Base-by-base conservation (phyloP, 1,284 basidiomycete genomes). In the Microbotryum violaceum region DNA sequence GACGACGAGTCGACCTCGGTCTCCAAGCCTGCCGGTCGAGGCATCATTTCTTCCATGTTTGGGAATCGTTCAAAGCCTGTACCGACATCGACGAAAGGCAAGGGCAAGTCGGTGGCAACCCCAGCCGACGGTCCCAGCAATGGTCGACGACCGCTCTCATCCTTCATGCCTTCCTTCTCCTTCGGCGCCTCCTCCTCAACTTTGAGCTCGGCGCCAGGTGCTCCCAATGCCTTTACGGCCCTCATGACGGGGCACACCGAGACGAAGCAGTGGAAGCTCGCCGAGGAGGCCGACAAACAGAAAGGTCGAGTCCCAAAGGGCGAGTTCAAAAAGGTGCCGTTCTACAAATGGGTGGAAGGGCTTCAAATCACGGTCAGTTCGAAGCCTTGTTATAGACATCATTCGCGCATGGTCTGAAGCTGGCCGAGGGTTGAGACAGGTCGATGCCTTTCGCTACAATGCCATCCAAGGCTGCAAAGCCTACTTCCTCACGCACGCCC, bases 291-390 rank as follows among this genome's bases (percentile, higher is more conserved):
- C 73, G 75, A 25, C 73, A 74, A 65, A 56, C 55, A 59, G 49
- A 68, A 60, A 62, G 75, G 52, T 21, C 61, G 33, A 44, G 10
- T 59, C 16, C 53, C 58, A 6, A 61, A 63, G 59, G 65, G 67
- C 2, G 57, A 81, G 80, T 31, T 80, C 86, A 47, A 88, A 56
- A 85, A 84, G 60, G 90, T 91, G 1, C 92, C 92, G 0, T 96
- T 96, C 74, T 96, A 93, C 77, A 97, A 96, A 77, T 83, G 92
- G 51, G 77, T 98, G 66, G 88, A 91, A 67, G 94, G 96, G 3
- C 97, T 97, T 92, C 91, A 93, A 1, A 89, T 97, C 51, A 88
- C 91, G 7, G 92, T 97, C 0, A 94, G 97, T 72, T 92, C 91
- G 8, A 10, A 31, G 31, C 31, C 31, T 31, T 8, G 6, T 31